Evolutionary conservation across 2,329 filamentous ascomycete species (phyloP).

Genomic region (Lecanicillium sp.): DNA sequence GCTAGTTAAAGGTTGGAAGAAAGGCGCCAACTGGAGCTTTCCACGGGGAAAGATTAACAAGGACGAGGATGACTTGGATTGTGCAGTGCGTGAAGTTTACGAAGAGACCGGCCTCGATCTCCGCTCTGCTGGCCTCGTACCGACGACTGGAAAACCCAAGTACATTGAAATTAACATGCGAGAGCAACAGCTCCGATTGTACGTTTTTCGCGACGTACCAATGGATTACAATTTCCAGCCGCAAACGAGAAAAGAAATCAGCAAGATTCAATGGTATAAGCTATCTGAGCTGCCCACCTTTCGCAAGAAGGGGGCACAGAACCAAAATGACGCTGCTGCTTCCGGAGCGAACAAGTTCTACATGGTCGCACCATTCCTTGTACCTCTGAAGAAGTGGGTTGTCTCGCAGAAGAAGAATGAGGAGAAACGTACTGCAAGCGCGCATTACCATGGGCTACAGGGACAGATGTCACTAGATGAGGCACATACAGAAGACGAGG

Average conservation of each 20-base stretch:
- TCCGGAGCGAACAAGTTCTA: slow-evolving; percentile 83
- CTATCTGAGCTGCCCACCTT: slow-evolving; percentile 80
- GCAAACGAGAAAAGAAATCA: slow-evolving; percentile 91
- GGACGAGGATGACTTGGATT: slow-evolving; percentile 87
- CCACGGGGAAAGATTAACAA: slow-evolving; percentile 97
- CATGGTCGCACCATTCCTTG: slow-evolving; percentile 92
- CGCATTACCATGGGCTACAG: slow-evolving; percentile 31
- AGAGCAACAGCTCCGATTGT: slow-evolving; percentile 87
- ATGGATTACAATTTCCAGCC: slow-evolving; percentile 84
- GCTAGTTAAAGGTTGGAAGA: slow-evolving; percentile 97
- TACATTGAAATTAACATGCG: slow-evolving; percentile 83
- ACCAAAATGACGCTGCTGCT: slow-evolving; percentile 46
- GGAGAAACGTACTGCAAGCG: slow-evolving; percentile 33
- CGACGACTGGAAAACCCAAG: slow-evolving; percentile 63
- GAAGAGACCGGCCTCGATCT: slow-evolving; percentile 94
- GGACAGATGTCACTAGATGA: slow-evolving; percentile 41
- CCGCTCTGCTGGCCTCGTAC: slow-evolving; percentile 64
- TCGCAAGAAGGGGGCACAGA: slow-evolving; percentile 56
- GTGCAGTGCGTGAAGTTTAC: slow-evolving; percentile 87
- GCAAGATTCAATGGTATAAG: slow-evolving; percentile 92
- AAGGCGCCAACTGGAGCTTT: slow-evolving; percentile 92
- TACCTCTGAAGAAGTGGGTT: slow-evolving; percentile 83
- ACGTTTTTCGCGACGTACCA: slow-evolving; percentile 82
- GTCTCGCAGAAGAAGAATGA: slow-evolving; percentile 73
- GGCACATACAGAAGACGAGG: slow-evolving; percentile 54